Evolutionary conservation across 495 filamentous ascomycete species (phyloP).

Genomic region (Penicillium atrosanguineum): DNA sequence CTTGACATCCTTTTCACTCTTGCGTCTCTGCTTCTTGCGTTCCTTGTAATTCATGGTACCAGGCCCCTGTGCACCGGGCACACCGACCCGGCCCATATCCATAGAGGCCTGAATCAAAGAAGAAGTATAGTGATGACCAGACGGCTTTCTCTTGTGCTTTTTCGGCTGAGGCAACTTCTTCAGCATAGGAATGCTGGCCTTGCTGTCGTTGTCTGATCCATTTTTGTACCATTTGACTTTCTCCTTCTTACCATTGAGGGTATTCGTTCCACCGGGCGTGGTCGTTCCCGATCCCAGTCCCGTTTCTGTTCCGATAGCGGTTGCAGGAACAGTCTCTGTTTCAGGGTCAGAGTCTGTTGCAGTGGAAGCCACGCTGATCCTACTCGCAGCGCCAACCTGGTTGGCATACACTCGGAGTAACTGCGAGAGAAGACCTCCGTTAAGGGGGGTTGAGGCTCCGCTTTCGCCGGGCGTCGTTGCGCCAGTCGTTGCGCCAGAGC

Average conservation of each 20-base stretch:
- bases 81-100: slow-evolving; percentile 26
- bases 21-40: slow-evolving; percentile 24
- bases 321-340: slow-evolving; percentile 18
- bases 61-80: slow-evolving; percentile 26
- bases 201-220: slow-evolving; percentile 12
- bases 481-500: slow-evolving; percentile 18
- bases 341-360: slow-evolving; percentile 19
- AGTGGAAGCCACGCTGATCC: slow-evolving; percentile 24
- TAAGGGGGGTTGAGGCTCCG: slow-evolving; percentile 16
- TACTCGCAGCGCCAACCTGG: slow-evolving; percentile 18
- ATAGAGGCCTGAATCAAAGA: slow-evolving; percentile 30
- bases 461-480: slow-evolving; percentile 19
- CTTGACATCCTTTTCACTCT: slow-evolving; percentile 57
- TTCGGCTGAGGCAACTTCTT: neutral
- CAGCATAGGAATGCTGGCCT: neutral
- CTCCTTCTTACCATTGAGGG: slow-evolving; percentile 25
- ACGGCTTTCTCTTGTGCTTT: neutral
- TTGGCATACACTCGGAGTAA: slow-evolving; percentile 31
- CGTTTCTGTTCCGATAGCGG: slow-evolving; percentile 7
- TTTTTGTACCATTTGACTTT: slow-evolving; percentile 38
- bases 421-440: slow-evolving; percentile 27
- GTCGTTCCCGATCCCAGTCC: neutral
- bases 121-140: slow-evolving; percentile 26
- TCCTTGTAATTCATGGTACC: slow-evolving; percentile 24
- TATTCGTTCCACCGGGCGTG: slow-evolving; percentile 7